These are phyloP conservation scores for Poa pratensis DNA, from an alignment of 176 grass and related monocot species.

Conservation along the genomic window DNA sequence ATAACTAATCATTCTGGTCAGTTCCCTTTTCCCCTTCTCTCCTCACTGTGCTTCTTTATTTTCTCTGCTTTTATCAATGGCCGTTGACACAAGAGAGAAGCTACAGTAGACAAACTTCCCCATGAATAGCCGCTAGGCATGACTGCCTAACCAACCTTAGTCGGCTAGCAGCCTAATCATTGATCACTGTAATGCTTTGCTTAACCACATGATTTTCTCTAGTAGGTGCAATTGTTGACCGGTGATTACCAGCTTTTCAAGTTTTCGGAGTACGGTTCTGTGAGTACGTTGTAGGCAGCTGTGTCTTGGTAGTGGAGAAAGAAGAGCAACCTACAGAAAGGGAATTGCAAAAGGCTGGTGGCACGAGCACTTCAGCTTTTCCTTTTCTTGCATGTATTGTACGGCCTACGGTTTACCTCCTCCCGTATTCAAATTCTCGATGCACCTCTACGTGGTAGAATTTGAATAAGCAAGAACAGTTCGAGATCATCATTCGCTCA, in stretches of 20 bases:
- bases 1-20: conserved; percentile 15
- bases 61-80: not conserved
- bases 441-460: too few species aligned
- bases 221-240: not conserved
- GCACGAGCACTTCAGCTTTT: not conserved
- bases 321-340: not conserved
- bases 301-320: conserved; percentile 10
- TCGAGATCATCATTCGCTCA: too few species aligned
- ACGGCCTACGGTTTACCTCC: not conserved
- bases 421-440: not conserved
- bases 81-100: conserved; percentile 1
- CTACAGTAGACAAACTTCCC: not conserved
- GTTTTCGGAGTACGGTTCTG: not conserved
- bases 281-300: not conserved
- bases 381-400: not conserved
- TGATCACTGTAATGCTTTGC: not conserved
- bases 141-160: not conserved
- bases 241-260: not conserved
- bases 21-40: not conserved
- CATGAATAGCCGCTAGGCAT: not conserved
- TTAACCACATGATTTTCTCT: not conserved
- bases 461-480: too few species aligned
- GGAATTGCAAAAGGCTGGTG: not conserved
- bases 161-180: not conserved
- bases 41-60: not conserved